Conservation (phyloP, 768 basidiomycete species). For the Phlebiopsis flavidoalba region DNA sequence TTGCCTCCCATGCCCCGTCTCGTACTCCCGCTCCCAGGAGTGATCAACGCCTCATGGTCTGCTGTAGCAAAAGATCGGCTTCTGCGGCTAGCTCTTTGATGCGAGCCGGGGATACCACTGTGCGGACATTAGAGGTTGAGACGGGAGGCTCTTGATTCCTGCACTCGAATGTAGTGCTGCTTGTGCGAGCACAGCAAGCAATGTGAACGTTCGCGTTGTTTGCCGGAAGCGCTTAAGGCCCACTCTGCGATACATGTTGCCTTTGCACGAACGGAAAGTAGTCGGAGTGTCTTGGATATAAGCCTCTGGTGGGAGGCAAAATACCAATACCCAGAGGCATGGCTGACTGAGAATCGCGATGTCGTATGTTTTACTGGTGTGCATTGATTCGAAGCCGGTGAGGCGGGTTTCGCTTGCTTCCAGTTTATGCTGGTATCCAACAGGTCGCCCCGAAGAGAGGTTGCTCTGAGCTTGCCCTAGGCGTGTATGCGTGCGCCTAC, state of each 20-base stretch:
- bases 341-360: slow-evolving; percentile 30
- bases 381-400: slow-evolving; percentile 18
- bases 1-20: slow-evolving; percentile 34
- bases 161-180: slow-evolving; percentile 30
- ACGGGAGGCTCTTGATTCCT: slow-evolving; percentile 26
- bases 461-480: slow-evolving; percentile 33
- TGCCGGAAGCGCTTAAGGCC: slow-evolving; percentile 19
- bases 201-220: slow-evolving; percentile 26
- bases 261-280: slow-evolving; percentile 20
- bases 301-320: slow-evolving; percentile 27
- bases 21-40: slow-evolving; percentile 21
- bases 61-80: slow-evolving; percentile 19
- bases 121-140: slow-evolving; percentile 29
- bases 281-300: slow-evolving; percentile 24
- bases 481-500: slow-evolving; percentile 31
- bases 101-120: slow-evolving; percentile 27
- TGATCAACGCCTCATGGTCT: slow-evolving; percentile 9
- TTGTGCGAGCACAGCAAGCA: slow-evolving; percentile 33
- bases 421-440: slow-evolving; percentile 33
- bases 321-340: slow-evolving; percentile 39
- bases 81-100: slow-evolving; percentile 24
- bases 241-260: slow-evolving; percentile 32
- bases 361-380: not conserved
- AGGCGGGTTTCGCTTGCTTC: slow-evolving; percentile 27
- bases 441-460: slow-evolving; percentile 21